Evolutionary conservation across 176 grass and related monocot genomes (phyloP), one percentile per base, ranked within the genome.

Genomic region (Oryza meridionalis): DNA sequence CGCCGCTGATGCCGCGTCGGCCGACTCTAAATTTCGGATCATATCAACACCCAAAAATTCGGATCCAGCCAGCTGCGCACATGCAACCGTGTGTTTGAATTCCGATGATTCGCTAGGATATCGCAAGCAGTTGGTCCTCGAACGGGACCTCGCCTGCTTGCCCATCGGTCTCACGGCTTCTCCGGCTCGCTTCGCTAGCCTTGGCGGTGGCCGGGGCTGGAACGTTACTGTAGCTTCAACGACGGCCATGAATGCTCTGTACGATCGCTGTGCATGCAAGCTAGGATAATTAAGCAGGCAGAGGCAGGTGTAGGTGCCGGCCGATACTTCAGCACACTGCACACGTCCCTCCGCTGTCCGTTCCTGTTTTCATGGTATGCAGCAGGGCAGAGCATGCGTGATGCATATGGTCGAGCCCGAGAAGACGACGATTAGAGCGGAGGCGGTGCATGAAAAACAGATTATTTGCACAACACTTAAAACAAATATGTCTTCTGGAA

Each of bases 71-170:
- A 50, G 21, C 53, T 15, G 7, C 53, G 16, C 17, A 8, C 17
- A 58, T 19, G 50, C 50, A 55, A 19, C 50, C 14, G 6, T 5
- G 49, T 64, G 29, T 64, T 15, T 83, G 80, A 32, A 65, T 75
- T 37, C 7, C 3, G 81, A 27, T 6, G 22, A 44, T 72, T 51
- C 11, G 58, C 5, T 16, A 65, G 24, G 27, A 80, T 38, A 5
- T 67, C 37, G 69, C 29, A 31, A 2, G 29, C 70, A 62, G 47
- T 22, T 89, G 76, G 73, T 83, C 74, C 80, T 78, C n/a, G 67
- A 77, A 32, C 21, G 14, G 55, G 40, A 33, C 67, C 51, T 11
- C 53, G 53, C 53, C 17, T 7, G 19, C 53, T 9, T 2, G 53
- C 53, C 51, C 15, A 17, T 21, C 51, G 47, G 13, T 50, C 47